Percentiles rank a stretch among this genome's conserved stretches.
Conservation (phyloP, 2,329 filamentous ascomycete species). For the Fusarium sp. region DNA sequence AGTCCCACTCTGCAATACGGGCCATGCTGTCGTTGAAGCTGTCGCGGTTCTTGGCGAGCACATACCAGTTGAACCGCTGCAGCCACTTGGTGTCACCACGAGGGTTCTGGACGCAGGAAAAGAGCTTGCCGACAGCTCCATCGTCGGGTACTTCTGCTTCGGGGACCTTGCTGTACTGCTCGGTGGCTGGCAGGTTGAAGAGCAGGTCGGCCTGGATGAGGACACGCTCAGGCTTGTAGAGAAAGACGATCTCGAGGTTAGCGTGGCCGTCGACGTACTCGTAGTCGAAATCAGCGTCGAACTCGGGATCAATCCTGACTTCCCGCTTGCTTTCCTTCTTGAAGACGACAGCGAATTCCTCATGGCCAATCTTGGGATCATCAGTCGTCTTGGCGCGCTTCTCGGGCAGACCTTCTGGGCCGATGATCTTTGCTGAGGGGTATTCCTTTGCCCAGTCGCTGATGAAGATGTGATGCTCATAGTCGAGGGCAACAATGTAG, state of each 20-base stretch:
- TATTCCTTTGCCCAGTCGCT: slow-evolving; percentile 85
- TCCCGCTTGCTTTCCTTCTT: slow-evolving; percentile 65
- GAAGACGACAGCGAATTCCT: slow-evolving; percentile 76
- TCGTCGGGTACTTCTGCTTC: slow-evolving; percentile 48
- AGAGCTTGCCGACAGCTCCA: slow-evolving; percentile 59
- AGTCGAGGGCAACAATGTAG: slow-evolving; percentile 89
- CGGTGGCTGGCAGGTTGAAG: slow-evolving; percentile 89
- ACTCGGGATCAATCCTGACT: slow-evolving; percentile 76
- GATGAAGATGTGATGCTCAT: slow-evolving; percentile 96
- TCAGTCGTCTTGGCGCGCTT: slow-evolving; percentile 75
- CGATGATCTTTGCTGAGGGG: slow-evolving; percentile 83
- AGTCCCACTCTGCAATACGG: slow-evolving; percentile 84
- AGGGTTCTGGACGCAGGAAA: slow-evolving; percentile 70
- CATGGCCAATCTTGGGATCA: slow-evolving; percentile 60
- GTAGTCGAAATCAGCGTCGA: slow-evolving; percentile 86
- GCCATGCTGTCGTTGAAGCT: slow-evolving; percentile 78
- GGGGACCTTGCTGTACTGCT: slow-evolving; percentile 85
- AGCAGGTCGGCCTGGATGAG: slow-evolving; percentile 91
- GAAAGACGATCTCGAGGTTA: slow-evolving; percentile 90
- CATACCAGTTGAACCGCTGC: slow-evolving; percentile 87
- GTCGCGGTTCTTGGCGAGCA: slow-evolving; percentile 70
- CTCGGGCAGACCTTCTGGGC: slow-evolving; percentile 83
- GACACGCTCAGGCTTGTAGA: slow-evolving; percentile 81
- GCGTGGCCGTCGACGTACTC: slow-evolving; percentile 84
- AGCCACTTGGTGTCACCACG: slow-evolving; percentile 76